Percentiles rank a stretch among this genome's conserved stretches.
Conservation (phyloP, 345 rosid species). For the Cardiospermum halicacabum region DNA sequence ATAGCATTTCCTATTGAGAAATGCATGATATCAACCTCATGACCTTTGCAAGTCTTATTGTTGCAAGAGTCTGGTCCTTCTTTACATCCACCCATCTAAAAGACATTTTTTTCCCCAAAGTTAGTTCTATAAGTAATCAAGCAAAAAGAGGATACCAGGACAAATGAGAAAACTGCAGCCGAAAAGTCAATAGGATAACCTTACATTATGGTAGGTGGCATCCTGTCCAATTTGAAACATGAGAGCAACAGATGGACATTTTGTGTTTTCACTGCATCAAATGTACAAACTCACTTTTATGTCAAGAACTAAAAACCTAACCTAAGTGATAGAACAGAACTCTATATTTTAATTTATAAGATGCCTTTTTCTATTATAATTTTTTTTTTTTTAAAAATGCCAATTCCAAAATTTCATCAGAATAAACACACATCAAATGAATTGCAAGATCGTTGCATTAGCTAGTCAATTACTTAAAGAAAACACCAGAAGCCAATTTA, state of each 20-base stretch:
- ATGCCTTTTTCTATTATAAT: too few species aligned
- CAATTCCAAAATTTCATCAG: background rate
- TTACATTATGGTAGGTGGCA: conserved; percentile 85
- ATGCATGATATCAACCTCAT: conserved; percentile 99
- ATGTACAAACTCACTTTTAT: conserved; percentile 15
- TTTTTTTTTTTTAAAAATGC: too few species aligned
- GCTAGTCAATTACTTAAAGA: background rate
- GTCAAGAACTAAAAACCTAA: conserved; percentile 16
- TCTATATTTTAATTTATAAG: too few species aligned
- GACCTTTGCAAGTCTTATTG: conserved; percentile 84
- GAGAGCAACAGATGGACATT: conserved; percentile 87
- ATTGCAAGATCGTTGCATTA: background rate
- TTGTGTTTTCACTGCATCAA: conserved; percentile 56
- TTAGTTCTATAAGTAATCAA: conserved; percentile 8
- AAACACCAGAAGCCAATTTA: background rate
- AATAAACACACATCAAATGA: background rate
- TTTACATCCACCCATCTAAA: conserved; percentile 94
- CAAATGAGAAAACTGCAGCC: background rate
- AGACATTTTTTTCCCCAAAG: conserved; percentile 13
- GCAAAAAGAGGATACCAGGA: background rate
- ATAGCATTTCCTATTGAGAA: conserved; percentile 95
- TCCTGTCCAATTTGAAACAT: conserved; percentile 87
- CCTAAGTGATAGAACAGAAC: conserved; percentile 3
- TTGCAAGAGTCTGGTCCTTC: conserved; percentile 64
- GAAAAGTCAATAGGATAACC: conserved; percentile 14